Evolutionary conservation across 768 basidiomycete genomes (phyloP).

Genomic region (Hygrocybe punicea): DNA sequence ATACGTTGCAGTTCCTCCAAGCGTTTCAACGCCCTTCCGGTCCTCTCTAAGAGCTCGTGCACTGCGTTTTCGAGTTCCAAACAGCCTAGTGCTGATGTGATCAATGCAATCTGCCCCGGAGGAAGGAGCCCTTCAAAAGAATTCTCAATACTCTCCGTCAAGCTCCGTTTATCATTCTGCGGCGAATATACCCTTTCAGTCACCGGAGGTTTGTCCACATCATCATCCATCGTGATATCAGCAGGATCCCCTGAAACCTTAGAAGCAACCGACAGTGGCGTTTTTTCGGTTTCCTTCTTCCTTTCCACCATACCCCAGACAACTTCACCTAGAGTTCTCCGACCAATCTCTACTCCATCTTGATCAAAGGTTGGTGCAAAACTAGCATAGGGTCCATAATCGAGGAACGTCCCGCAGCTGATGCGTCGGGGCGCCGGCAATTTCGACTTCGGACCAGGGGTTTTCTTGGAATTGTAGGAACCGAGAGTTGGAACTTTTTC

Average conservation of each 20-base stretch:
- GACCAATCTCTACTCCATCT: constrained; percentile 68
- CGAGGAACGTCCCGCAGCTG: constrained; percentile 65
- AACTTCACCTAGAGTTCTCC: constrained; percentile 56
- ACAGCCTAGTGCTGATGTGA: constrained; percentile 59
- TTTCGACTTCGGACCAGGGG: constrained; percentile 39
- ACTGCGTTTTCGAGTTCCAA: constrained; percentile 68
- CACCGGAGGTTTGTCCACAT: constrained; percentile 4
- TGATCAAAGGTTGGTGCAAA: constrained; percentile 81
- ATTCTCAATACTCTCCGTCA: constrained; percentile 33
- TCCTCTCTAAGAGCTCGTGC: constrained; percentile 63
- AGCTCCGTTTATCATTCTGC: neutral
- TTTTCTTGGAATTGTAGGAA: constrained; percentile 50
- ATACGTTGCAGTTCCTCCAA: constrained; percentile 63
- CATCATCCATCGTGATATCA: constrained; percentile 17
- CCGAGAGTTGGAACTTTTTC: constrained; percentile 46
- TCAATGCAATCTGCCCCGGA: constrained; percentile 48
- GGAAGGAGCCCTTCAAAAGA: constrained; percentile 55
- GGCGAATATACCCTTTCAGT: constrained; percentile 2
- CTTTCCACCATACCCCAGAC: constrained; percentile 51
- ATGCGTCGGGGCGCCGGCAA: constrained; percentile 52
- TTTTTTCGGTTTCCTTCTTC: constrained; percentile 21
- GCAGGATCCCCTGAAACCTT: neutral
- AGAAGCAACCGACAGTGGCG: too few species aligned
- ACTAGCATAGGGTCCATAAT: constrained; percentile 71
- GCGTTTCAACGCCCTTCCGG: constrained; percentile 57